Base-by-base conservation (phyloP, 257 asterid species). In the Paraleonurus japonicus region DNA sequence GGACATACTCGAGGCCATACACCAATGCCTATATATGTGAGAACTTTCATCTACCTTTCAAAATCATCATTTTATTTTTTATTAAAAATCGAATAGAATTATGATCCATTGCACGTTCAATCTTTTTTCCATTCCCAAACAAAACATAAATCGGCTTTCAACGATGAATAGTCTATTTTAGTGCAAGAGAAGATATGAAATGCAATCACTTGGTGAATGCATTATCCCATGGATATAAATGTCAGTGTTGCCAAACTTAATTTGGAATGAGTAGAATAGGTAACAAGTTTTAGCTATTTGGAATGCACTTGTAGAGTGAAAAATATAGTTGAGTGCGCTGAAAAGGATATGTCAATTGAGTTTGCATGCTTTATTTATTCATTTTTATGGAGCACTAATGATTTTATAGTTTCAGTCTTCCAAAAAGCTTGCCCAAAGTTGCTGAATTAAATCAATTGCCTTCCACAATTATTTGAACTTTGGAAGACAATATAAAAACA, bases 161-260 rank as follows among this genome's bases (percentile, higher is more conserved):
- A 43, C 16, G 4, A 43, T 13, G 17, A 43, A 13, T 9, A 43
- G 7, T 47, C 10, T 1, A 15, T 47, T n/a, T 47, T n/a, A 47
- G 54, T 47, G 54, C 54, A 47, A 15, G 20, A 15, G n/a, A 5
- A n/a, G 16, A 32, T 11, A 30, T 67, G 23, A 22, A 62, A 22
- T 55, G 74, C 74, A 23, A 22, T 69, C 65, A 69, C 57, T 69
- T 57, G 53, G 43, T 55, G 50, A 37, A 53, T 23, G 72, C 70
- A 65, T 73, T 26, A 55, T 17, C 19, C 27, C n/a, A n/a, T 64
- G 37, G 61, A 54, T 59, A 73, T 73, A 37, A 32, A 57, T 7
- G 5, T 33, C 7, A n/a, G 3, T 20, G 57, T 26, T 65, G 0
- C 61, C 43, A 11, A 39, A 43, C 67, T 37, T 54, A 54, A 37